These are phyloP conservation scores for Fusarium duplospermum DNA, from an alignment of 2,329 filamentous ascomycete species.

Conservation along the genomic window DNA sequence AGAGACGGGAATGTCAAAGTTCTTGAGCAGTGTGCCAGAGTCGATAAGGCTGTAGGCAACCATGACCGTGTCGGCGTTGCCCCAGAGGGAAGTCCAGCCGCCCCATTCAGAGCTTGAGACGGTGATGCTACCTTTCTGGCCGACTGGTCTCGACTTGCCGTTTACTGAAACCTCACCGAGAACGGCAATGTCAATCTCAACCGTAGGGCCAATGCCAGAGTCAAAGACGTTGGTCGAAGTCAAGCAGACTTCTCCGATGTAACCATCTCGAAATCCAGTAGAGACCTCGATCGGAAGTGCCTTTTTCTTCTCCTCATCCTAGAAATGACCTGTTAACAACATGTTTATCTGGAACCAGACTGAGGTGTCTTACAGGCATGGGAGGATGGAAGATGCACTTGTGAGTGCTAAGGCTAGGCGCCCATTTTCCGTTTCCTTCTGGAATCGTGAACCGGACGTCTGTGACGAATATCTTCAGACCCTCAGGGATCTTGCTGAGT, in stretches of 20 bases:
- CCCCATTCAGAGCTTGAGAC: neutral
- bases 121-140: neutral
- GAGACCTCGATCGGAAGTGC: neutral
- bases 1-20: neutral
- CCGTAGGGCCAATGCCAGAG: neutral
- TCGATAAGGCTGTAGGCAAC: neutral
- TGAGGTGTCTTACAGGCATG: neutral
- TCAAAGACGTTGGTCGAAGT: neutral
- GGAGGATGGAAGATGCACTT: neutral
- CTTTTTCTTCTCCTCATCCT: neutral
- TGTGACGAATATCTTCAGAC: neutral
- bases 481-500: neutral
- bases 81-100: neutral
- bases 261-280: neutral
- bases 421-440: neutral
- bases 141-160: neutral
- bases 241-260: neutral
- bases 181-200: neutral
- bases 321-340: neutral
- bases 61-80: neutral
- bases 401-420: neutral
- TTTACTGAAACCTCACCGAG: neutral
- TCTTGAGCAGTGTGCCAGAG: neutral
- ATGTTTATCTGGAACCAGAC: neutral
- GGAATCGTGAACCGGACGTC: neutral